Conservation (phyloP, 306 rosid genomes). For the Sesbania bispinosa region DNA sequence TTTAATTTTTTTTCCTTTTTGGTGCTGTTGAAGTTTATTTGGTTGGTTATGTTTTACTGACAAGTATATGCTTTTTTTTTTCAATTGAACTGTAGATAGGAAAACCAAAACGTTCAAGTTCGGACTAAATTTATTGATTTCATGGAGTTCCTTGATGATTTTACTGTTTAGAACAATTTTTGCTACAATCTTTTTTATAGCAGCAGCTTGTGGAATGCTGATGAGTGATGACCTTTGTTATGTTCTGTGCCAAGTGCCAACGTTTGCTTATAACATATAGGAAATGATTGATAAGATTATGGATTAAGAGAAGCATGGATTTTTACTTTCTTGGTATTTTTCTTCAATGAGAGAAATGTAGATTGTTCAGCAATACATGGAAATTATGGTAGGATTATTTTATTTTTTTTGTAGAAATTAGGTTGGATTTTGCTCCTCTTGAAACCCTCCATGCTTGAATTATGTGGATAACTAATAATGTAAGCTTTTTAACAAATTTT, state of each 20-base stretch:
- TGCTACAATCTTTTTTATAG: background rate
- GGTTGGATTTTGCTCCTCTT: slow-evolving; percentile 1
- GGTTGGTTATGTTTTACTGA: background rate
- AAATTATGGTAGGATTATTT: background rate
- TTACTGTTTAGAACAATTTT: too few species aligned
- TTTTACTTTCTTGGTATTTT: too few species aligned
- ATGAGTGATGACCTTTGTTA: background rate
- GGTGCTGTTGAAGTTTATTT: background rate
- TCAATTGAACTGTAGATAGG: background rate
- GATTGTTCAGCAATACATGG: background rate
- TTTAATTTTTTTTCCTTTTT: background rate
- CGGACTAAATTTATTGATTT: too few species aligned
- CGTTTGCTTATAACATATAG: background rate
- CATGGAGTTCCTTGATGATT: too few species aligned
- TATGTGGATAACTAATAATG: background rate
- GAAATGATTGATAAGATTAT: background rate
- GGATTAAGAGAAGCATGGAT: background rate
- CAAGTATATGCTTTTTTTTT: background rate
- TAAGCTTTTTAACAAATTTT: background rate
- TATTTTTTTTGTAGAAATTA: background rate
- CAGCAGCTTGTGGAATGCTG: background rate
- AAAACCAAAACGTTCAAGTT: background rate
- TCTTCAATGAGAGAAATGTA: background rate
- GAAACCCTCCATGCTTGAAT: background rate
- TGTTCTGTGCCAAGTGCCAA: background rate